phyloP scores from a whole-genome alignment of 345 rosid genomes.

The Lepidium aucheri region DNA sequence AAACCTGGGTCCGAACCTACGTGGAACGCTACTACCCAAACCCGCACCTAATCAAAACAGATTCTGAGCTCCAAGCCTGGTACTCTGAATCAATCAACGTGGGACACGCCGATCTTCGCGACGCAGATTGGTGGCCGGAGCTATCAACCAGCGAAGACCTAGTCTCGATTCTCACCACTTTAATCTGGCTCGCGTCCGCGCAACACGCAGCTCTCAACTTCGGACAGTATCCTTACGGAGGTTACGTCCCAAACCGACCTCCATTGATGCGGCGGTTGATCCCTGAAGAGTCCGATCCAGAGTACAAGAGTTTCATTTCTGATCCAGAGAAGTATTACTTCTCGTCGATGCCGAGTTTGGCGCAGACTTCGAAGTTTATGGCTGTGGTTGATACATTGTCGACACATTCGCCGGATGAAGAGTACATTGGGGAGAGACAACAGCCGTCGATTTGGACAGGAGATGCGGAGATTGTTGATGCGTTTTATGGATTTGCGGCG shows the following conservation, averaged over 20 bases:
- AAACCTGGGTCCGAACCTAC: slow-evolving; percentile 80
- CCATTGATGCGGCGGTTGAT: slow-evolving; percentile 79
- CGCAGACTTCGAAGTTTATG: slow-evolving; percentile 89
- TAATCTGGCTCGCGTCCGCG: slow-evolving; percentile 95
- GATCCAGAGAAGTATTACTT: slow-evolving; percentile 79
- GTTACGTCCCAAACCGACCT: slow-evolving; percentile 86
- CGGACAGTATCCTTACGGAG: slow-evolving; percentile 92
- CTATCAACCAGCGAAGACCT: slow-evolving; percentile 50
- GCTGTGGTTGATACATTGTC: slow-evolving; percentile 90
- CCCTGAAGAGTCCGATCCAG: slow-evolving; percentile 72
- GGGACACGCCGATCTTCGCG: slow-evolving; percentile 74
- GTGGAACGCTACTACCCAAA: slow-evolving; percentile 72
- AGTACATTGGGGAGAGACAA: slow-evolving; percentile 85
- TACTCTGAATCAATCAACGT: slow-evolving; percentile 71
- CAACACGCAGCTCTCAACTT: slow-evolving; percentile 97
- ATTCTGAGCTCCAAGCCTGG: slow-evolving; percentile 81
- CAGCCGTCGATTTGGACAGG: slow-evolving; percentile 78
- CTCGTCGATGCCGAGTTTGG: slow-evolving; percentile 65
- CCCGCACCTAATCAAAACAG: slow-evolving; percentile 41
- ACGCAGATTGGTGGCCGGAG: slow-evolving; percentile 85
- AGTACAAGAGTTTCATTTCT: slow-evolving; percentile 41
- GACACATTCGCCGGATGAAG: slow-evolving; percentile 96
- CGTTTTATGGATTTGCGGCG: slow-evolving; percentile 61
- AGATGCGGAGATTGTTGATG: slow-evolving; percentile 65
- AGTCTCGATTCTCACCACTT: slow-evolving; percentile 54